Conservation (phyloP, 2,329 filamentous ascomycete genomes). For the Sclerotinia glacialis region DNA sequence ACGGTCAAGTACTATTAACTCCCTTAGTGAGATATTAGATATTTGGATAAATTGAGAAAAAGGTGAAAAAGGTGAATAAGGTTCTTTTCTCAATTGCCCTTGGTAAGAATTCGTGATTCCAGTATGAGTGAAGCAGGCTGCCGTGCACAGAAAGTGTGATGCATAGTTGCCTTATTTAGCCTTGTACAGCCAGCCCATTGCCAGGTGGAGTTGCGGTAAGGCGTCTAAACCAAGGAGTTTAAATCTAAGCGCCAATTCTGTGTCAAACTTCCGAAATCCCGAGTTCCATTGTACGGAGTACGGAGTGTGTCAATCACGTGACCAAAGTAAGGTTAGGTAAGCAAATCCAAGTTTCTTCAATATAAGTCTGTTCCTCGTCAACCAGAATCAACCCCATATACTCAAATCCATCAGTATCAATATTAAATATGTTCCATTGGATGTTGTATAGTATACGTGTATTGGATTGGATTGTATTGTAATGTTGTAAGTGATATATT, state of each 20-base stretch:
- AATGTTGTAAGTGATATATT: conserved; percentile 6
- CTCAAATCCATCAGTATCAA: not conserved
- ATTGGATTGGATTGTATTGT: not conserved
- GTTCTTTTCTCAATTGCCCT: not conserved
- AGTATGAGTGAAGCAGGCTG: too few species aligned
- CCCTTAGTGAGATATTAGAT: not conserved
- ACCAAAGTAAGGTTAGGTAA: too few species aligned
- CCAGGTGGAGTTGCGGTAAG: not conserved
- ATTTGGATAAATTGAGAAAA: not conserved
- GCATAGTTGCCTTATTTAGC: not conserved
- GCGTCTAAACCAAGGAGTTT: conserved; percentile 7
- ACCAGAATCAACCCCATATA: too few species aligned
- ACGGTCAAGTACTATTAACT: not conserved
- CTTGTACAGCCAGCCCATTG: not conserved
- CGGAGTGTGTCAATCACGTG: too few species aligned
- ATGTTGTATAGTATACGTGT: conserved; percentile 4
- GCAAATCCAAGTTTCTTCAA: too few species aligned
- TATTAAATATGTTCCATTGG: conserved; percentile 15
- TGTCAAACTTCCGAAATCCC: not conserved
- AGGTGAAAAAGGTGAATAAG: not conserved
- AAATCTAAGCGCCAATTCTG: conserved; percentile 2
- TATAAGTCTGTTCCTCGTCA: too few species aligned
- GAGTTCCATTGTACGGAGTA: too few species aligned
- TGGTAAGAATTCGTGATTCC: conserved; percentile 1
- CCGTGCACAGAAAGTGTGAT: not conserved